phyloP scores from a whole-genome alignment of 176 grass and related monocot species.

The Panicum miliaceum region DNA sequence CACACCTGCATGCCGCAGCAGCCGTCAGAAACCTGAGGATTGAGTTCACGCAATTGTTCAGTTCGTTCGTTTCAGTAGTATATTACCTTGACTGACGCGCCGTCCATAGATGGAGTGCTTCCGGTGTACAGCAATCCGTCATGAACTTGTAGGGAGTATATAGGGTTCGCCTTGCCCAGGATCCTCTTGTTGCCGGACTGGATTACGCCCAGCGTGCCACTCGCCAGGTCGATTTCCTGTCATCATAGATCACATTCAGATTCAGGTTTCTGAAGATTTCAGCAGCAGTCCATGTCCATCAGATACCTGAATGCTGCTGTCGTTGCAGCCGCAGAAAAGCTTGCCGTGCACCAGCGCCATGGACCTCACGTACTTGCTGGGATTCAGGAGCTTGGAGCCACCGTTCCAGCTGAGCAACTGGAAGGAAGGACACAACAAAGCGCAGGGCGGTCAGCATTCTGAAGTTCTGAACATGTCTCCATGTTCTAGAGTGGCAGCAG shows the following conservation, averaged over 20 bases:
- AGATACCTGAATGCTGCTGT: conserved; percentile 65
- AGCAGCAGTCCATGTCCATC: too few species aligned
- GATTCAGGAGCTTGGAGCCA: conserved; percentile 53
- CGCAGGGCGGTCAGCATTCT: background rate
- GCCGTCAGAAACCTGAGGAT: background rate
- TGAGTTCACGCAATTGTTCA: background rate
- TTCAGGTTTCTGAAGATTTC: background rate
- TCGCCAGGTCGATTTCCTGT: conserved; percentile 72
- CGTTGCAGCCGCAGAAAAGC: conserved; percentile 70
- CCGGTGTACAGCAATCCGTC: conserved; percentile 62
- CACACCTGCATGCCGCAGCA: conserved; percentile 54
- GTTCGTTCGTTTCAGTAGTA: background rate
- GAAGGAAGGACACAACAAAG: background rate
- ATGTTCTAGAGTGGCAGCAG: background rate
- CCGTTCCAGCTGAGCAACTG: conserved; percentile 62
- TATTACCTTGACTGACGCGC: conserved; percentile 52
- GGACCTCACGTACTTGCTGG: conserved; percentile 60
- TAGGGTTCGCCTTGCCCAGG: conserved; percentile 61
- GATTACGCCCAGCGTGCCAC: conserved; percentile 56
- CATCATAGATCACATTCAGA: background rate
- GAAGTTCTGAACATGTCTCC: background rate
- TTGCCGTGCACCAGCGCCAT: conserved; percentile 68
- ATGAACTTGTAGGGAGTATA: conserved; percentile 52
- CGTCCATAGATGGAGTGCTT: conserved; percentile 42
- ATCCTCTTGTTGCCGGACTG: conserved; percentile 65